A percentile compares a stretch with the other conserved stretches of the same genome.
Evolutionary conservation across 1,139 yeast genomes (phyloP).

Genomic region (Yamadazyma sp.): DNA sequence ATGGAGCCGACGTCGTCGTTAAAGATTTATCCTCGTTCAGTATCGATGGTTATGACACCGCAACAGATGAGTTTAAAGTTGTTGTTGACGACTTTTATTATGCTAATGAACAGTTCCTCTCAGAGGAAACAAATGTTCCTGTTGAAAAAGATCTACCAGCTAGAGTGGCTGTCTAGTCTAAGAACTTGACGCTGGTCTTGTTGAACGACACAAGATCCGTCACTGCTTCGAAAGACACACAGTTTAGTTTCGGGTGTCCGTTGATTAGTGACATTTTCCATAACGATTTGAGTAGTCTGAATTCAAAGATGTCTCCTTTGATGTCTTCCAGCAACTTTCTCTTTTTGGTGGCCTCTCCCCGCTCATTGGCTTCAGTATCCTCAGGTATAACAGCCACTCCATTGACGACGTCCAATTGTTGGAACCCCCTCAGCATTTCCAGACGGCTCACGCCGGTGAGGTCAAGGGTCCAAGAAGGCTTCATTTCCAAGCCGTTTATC

Average conservation of each 20-base stretch:
- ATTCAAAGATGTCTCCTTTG: slow-evolving; percentile 37
- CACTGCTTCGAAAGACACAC: slow-evolving; percentile 12
- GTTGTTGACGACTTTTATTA: slow-evolving; percentile 44
- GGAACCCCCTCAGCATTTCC: slow-evolving; percentile 5
- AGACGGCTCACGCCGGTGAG: slow-evolving; percentile 21
- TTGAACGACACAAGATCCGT: slow-evolving; percentile 12
- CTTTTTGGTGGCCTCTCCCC: slow-evolving; percentile 11
- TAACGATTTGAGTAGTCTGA: slow-evolving; percentile 30
- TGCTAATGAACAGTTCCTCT: slow-evolving; percentile 44
- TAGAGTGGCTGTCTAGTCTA: neutral
- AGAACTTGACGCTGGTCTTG: slow-evolving; percentile 9
- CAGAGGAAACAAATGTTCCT: no score
- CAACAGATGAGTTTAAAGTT: slow-evolving; percentile 49
- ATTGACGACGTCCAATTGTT: slow-evolving; percentile 2
- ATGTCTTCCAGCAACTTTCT: slow-evolving; percentile 16
- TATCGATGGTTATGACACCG: slow-evolving; percentile 43
- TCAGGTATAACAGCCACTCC: slow-evolving; percentile 2
- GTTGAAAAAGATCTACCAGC: no score
- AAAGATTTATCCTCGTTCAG: slow-evolving; percentile 59
- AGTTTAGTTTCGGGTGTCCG: slow-evolving; percentile 13
- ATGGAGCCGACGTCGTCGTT: slow-evolving; percentile 82
- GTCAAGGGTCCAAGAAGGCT: slow-evolving; percentile 33
- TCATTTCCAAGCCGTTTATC: slow-evolving; percentile 40
- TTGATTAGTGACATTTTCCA: slow-evolving; percentile 24
- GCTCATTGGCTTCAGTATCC: slow-evolving; percentile 1